Evolutionary conservation across 345 rosid genomes (phyloP).

Genomic region (Hibiscus trionum): DNA sequence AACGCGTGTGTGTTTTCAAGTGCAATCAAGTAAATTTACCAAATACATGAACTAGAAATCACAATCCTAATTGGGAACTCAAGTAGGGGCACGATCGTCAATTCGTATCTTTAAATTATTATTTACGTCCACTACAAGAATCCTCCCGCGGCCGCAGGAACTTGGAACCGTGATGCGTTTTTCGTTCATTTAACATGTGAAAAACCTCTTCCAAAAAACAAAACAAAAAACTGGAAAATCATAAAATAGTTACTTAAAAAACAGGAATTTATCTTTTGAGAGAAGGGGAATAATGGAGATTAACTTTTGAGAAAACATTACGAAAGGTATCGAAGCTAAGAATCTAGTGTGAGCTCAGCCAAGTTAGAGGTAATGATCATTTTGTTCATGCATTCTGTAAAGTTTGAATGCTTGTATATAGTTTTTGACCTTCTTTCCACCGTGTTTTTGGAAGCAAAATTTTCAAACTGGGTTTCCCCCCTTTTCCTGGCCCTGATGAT

Average conservation of each 20-base stretch:
- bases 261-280: not conserved
- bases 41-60: too few species aligned
- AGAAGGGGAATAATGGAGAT: too few species aligned
- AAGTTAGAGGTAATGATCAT: not conserved
- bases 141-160: not conserved
- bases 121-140: constrained; percentile 1
- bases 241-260: not conserved
- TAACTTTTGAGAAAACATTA: too few species aligned
- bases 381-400: not conserved
- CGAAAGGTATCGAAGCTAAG: not conserved
- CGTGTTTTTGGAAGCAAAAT: not conserved
- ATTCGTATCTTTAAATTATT: constrained; percentile 3
- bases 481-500: not conserved
- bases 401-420: not conserved
- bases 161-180: not conserved
- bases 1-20: too few species aligned
- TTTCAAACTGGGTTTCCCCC: too few species aligned
- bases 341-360: not conserved
- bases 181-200: constrained; percentile 2
- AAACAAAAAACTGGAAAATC: not conserved
- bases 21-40: too few species aligned
- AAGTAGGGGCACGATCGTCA: constrained; percentile 18
- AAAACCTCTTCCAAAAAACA: not conserved
- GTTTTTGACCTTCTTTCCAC: not conserved
- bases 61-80: too few species aligned